phyloP scores from a whole-genome alignment of 1,139 yeast genomes.

The Meyerozyma guilliermondii region DNA sequence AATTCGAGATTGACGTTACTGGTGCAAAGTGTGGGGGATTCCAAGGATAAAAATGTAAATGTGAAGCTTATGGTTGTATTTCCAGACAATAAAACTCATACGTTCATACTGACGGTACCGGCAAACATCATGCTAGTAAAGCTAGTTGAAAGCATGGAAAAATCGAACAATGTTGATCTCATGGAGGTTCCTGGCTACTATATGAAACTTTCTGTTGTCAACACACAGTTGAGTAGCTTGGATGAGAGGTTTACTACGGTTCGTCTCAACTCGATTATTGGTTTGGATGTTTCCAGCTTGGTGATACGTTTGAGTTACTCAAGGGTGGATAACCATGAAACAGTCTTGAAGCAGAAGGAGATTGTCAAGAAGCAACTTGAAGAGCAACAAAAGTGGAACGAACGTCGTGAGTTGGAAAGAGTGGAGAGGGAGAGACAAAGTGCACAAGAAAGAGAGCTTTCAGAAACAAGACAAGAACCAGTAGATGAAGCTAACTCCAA shows the following conservation, averaged over 20 bases:
- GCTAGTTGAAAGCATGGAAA: slow-evolving; percentile 11
- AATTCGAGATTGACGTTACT: slow-evolving; percentile 26
- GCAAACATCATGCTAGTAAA: slow-evolving; percentile 8
- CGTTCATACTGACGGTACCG: slow-evolving; percentile 8
- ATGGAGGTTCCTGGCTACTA: slow-evolving; percentile 4
- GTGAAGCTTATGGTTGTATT: slow-evolving; percentile 19
- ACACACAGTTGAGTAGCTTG: background rate
- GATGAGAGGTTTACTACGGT: background rate
- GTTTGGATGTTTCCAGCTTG: slow-evolving; percentile 11
- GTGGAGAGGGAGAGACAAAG: slow-evolving; percentile 2
- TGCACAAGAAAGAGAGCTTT: slow-evolving; percentile 1
- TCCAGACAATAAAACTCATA: slow-evolving; percentile 10
- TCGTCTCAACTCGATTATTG: slow-evolving; percentile 10
- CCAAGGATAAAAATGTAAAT: slow-evolving; percentile 15
- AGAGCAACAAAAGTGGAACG: slow-evolving; percentile 12
- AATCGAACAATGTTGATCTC: background rate
- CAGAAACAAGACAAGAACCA: slow-evolving; percentile 1
- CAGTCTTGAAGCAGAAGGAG: slow-evolving; percentile 15
- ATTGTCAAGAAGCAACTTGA: slow-evolving; percentile 16
- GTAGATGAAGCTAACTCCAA: too few relatives aligned
- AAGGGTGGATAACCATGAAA: slow-evolving; percentile 3
- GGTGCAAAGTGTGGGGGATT: slow-evolving; percentile 10
- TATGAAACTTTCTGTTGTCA: slow-evolving; percentile 5
- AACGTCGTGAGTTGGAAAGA: slow-evolving; percentile 6
- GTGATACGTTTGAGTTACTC: slow-evolving; percentile 19